Conservation (phyloP, 78 protist genomes). For the Reticulomyxa filosa region DNA sequence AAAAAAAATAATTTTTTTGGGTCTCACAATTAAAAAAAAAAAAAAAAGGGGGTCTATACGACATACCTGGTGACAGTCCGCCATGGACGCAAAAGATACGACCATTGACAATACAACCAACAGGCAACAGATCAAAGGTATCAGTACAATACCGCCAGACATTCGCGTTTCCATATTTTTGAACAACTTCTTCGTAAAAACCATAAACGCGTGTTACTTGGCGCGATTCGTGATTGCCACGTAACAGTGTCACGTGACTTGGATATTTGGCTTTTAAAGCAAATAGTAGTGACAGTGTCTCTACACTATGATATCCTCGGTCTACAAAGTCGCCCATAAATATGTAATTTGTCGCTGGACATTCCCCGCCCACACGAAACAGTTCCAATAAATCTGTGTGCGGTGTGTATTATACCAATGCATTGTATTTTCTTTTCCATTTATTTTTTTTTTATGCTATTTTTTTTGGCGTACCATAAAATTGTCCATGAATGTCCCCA, state of each 20-base stretch:
- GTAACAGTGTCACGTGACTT: constrained; percentile 54
- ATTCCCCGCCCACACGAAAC: constrained; percentile 68
- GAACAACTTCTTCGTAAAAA: constrained; percentile 87
- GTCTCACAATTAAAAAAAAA: neutral
- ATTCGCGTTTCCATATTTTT: constrained; percentile 82
- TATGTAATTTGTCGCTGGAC: constrained; percentile 72
- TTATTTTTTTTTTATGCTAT: too few species aligned
- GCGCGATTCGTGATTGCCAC: constrained; percentile 88
- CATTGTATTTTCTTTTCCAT: too few species aligned
- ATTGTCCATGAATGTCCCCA: constrained; percentile 96
- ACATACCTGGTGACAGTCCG: constrained; percentile 45
- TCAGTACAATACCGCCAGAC: constrained; percentile 81
- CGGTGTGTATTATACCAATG: too few species aligned
- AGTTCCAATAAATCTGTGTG: constrained; percentile 89
- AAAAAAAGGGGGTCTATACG: too few species aligned
- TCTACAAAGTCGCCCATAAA: constrained; percentile 98
- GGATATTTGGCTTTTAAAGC: constrained; percentile 78
- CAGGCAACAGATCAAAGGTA: constrained; percentile 16
- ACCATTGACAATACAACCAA: constrained; percentile 51
- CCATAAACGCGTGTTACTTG: constrained; percentile 93
- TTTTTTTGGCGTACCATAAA: too few species aligned
- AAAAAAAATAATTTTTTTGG: constrained; percentile 9
- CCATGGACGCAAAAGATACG: constrained; percentile 87
- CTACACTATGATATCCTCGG: constrained; percentile 84
- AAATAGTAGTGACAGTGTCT: constrained; percentile 71